Evolutionary conservation across 1,284 basidiomycete genomes (phyloP).

Genomic region (Ganoderma lucidum): DNA sequence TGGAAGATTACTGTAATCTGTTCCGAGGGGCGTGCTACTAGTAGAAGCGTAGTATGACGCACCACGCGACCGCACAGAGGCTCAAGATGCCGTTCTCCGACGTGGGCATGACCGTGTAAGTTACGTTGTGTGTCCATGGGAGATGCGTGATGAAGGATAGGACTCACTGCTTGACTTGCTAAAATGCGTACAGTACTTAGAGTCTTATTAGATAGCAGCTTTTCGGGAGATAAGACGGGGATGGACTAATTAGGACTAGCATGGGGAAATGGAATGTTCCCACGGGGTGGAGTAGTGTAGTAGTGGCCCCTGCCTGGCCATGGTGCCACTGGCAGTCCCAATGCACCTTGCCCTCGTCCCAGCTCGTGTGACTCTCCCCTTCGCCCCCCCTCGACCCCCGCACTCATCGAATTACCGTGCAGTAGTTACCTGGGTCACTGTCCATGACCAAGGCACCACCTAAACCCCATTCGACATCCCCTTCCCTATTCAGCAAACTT

Average conservation of each 20-base stretch:
- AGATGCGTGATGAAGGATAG: not conserved
- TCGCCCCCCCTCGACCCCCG: not conserved
- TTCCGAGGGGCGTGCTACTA: constrained; percentile 17
- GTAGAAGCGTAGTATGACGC: constrained; percentile 23
- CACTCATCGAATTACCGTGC: not conserved
- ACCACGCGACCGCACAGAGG: constrained; percentile 23
- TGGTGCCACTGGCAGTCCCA: too few species aligned
- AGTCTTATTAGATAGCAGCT: too few species aligned
- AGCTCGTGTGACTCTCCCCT: constrained; percentile 30
- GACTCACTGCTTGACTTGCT: too few species aligned
- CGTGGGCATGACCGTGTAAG: not conserved
- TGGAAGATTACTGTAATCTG: not conserved
- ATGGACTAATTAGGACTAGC: not conserved
- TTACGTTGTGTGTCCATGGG: not conserved
- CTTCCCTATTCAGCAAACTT: constrained; percentile 35
- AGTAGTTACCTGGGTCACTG: not conserved
- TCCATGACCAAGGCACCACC: constrained; percentile 28
- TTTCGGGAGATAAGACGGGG: not conserved
- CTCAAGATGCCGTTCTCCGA: constrained; percentile 1
- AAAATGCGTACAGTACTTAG: too few species aligned
- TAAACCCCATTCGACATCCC: constrained; percentile 21
- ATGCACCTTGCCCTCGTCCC: not conserved
- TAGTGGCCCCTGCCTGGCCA: not conserved
- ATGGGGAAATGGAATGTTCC: constrained; percentile 9
- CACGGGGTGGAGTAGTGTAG: constrained; percentile 14